Percentiles rank a stretch among this genome's conserved stretches.
These are phyloP conservation scores for Globisporangium cylindrosporum DNA, from an alignment of 352 stramenopile genomes.

Conservation along the genomic window DNA sequence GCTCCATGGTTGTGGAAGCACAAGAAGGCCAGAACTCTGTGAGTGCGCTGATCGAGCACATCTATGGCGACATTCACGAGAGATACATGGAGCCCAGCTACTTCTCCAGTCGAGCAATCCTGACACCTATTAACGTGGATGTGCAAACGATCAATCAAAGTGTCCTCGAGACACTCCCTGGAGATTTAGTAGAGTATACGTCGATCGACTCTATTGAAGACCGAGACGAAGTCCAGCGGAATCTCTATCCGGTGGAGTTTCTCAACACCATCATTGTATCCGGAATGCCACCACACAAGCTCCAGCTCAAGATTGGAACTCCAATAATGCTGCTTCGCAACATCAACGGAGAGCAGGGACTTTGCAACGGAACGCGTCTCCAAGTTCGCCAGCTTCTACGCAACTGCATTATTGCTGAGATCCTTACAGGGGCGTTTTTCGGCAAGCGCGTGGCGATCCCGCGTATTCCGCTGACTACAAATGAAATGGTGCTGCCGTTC, in stretches of 20 bases:
- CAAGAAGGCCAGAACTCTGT: not conserved
- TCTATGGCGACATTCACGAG: not conserved
- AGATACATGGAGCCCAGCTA: not conserved
- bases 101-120: not conserved
- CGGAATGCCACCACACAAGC: constrained; percentile 27
- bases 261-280: constrained; percentile 23
- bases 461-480: constrained; percentile 21
- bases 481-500: constrained; percentile 21
- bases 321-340: constrained; percentile 35
- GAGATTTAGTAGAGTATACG: not conserved
- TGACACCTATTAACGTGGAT: not conserved
- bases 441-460: constrained; percentile 24
- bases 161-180: not conserved
- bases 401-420: constrained; percentile 26
- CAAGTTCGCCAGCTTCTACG: constrained; percentile 24
- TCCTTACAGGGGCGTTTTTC: constrained; percentile 24
- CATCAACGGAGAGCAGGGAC: constrained; percentile 12
- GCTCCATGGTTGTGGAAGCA: too few species aligned
- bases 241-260: constrained; percentile 1
- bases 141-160: not conserved
- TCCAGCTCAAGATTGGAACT: constrained; percentile 21
- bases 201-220: constrained; percentile 1
- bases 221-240: not conserved
- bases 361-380: constrained; percentile 28
- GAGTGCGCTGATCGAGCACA: not conserved